Conservation (phyloP, 2,329 filamentous ascomycete genomes). For the Taxawa tesnikishii region DNA sequence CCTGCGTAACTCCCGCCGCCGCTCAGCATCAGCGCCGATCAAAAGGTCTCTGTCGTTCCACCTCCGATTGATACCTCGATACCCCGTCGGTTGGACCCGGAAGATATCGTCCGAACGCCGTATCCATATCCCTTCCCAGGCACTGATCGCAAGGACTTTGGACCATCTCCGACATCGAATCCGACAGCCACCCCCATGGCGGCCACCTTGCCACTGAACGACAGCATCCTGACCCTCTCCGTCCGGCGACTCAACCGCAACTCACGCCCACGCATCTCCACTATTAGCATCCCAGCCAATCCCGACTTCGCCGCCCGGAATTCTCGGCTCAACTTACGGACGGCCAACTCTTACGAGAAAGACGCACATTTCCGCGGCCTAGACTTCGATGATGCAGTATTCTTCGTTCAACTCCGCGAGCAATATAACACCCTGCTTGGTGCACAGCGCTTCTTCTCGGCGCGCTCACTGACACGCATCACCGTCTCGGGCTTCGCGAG, state of each 20-base stretch:
- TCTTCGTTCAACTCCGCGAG: constrained; percentile 17
- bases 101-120: constrained; percentile 19
- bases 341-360: constrained; percentile 3
- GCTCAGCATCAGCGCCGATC: constrained; percentile 8
- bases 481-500: constrained; percentile 14
- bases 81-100: constrained; percentile 12
- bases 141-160: constrained; percentile 16
- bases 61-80: constrained; percentile 19
- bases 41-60: constrained; percentile 20
- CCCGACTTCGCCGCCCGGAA: constrained; percentile 14
- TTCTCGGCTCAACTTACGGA: constrained; percentile 2
- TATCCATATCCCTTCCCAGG: constrained; percentile 16
- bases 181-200: constrained; percentile 1
- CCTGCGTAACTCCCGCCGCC: constrained; percentile 4
- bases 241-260: constrained; percentile 16
- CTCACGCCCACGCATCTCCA: constrained; percentile 12
- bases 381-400: constrained; percentile 20
- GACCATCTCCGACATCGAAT: constrained; percentile 8
- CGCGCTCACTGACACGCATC: constrained; percentile 18
- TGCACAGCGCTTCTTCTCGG: constrained; percentile 16
- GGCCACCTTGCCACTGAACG: constrained; percentile 5
- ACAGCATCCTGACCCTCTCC: constrained; percentile 19
- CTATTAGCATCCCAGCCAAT: constrained; percentile 17
- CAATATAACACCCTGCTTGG: constrained; percentile 16
- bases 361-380: constrained; percentile 13